phyloP scores from a whole-genome alignment of 768 basidiomycete genomes.

The Hebeloma cylindrosporum region DNA sequence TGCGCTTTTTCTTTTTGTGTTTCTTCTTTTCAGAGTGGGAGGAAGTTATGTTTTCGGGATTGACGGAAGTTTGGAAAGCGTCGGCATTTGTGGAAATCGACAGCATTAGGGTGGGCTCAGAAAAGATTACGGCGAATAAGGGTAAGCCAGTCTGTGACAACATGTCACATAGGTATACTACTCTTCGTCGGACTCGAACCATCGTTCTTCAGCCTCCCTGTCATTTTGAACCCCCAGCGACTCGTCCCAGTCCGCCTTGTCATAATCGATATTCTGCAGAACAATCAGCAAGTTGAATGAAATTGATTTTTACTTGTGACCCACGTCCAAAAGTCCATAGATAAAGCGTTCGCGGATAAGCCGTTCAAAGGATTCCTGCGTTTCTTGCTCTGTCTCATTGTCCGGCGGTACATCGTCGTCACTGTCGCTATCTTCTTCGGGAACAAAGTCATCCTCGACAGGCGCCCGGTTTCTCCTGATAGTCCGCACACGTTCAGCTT shows the following conservation, averaged over 20 bases:
- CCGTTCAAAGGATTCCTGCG: constrained; percentile 53
- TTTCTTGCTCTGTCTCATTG: constrained; percentile 50
- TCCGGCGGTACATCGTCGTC: constrained; percentile 40
- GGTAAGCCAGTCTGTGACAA: constrained; percentile 7
- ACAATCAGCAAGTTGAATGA: no score
- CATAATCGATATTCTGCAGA: constrained; percentile 45
- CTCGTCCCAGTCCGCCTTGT: constrained; percentile 75
- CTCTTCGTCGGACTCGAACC: constrained; percentile 67
- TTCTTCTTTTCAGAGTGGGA: constrained; percentile 21
- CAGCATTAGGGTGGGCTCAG: constrained; percentile 48
- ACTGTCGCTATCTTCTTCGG: constrained; percentile 70
- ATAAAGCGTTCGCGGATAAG: constrained; percentile 69
- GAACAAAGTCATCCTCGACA: constrained; percentile 47
- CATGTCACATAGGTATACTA: constrained; percentile 15
- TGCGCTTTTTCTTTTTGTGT: constrained; percentile 43
- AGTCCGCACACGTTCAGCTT: constrained; percentile 56
- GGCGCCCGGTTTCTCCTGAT: constrained; percentile 43
- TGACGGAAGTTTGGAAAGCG: constrained; percentile 19
- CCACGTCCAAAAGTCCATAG: constrained; percentile 72
- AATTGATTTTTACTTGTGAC: constrained; percentile 19
- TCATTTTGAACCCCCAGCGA: constrained; percentile 59
- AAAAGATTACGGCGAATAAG: constrained; percentile 14
- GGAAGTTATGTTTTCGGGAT: constrained; percentile 13
- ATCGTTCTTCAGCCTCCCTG: constrained; percentile 62
- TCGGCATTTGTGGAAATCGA: constrained; percentile 23